Evolutionary conservation across 345 rosid genomes (phyloP), one percentile per base, ranked within the genome.

Genomic region (Kernera saxatilis): DNA sequence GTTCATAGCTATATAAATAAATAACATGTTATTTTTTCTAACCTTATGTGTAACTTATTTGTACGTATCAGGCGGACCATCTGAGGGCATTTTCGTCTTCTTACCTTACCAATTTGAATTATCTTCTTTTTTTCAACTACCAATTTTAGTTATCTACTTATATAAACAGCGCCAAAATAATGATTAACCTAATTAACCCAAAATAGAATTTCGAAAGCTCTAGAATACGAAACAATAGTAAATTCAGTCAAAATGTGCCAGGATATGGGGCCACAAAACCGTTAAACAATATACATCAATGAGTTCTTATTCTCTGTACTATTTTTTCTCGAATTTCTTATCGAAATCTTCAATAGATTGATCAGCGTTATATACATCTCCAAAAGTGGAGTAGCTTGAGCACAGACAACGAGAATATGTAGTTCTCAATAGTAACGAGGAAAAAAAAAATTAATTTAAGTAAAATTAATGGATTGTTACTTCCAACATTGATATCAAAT

Each of bases 401-500:
- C 66, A 49, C 60, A 73, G 3, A 37, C 44, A 36, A 39, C 66
- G 60, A 57, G 19, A 27, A 64, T 46, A 30, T 48, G 44, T 33
- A 62, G 40, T 64, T 72, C 23, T 53, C 41, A 63, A 52, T 44
- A 54, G 4, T 43, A 43, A 64, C 56, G 25, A 71, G 27, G 19
- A 32, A 43, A 25, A 19, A 14, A 12, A 36, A 36, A 8, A 7
- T 17, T 36, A 56, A 12, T 27, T 27, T 26, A 25, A 5, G 36
- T 48, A 48, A 57, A 71, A 37, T 8, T 32, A 40, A 58, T 67
- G 46, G n/a, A 30, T 67, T 59, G 78, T 58, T 58, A 50, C 61
- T 74, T 74, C 72, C 68, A 74, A 74, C 73, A 49, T 67, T 67
- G 78, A 75, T 75, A 75, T 60, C 69, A 75, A 60, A 75, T 75